Evolutionary conservation across 192 early-diverging fungal species (phyloP), one percentile per base, ranked within the genome.

Genomic region (Backusella sp.): DNA sequence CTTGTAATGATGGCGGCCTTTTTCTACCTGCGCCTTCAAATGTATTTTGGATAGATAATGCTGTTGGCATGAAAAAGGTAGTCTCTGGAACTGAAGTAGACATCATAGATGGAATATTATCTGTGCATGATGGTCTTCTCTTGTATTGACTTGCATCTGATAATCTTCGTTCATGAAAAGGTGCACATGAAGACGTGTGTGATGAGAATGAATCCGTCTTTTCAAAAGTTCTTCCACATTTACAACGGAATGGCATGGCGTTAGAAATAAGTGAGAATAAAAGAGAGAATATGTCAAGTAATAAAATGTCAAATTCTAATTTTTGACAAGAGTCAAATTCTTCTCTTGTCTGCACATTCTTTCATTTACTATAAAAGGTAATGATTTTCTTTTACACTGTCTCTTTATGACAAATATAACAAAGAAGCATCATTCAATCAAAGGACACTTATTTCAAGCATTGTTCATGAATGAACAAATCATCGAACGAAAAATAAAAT

Each of bases 141-240:
- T 35, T 11, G 34, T 35, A 68, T 32, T 68, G 32, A 32, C 17
- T 37, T 68, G 67, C 36, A 36, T 68, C 67, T 6, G 67, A 68
- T 35, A 37, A 37, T 11, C 67, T 34, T 21, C 67, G 67, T n/a
- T 37, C 15, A 68, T 68, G 67, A 37, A 68, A 68, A 19, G 32
- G 67, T 9, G 67, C 34, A 21, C 67, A 68, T 3, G 21, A 34
- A 37, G 67, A 68, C 15, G 67, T 68, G 34, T 68, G 67, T 12
- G 67, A 68, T 37, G 34, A 34, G 6, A 68, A 68, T 37, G 67
- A 68, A 68, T 68, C 67, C 39, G 67, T 68, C 21, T 68, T 68
- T 37, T 68, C 67, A 68, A 68, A 68, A 8, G 67, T 68, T 19
- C 67, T 68, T 68, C 67, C 67, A 21, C 67, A 68, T 68, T 68